Conservation (phyloP, 2,329 filamentous ascomycete species). For the Fusarium lyarnte region DNA sequence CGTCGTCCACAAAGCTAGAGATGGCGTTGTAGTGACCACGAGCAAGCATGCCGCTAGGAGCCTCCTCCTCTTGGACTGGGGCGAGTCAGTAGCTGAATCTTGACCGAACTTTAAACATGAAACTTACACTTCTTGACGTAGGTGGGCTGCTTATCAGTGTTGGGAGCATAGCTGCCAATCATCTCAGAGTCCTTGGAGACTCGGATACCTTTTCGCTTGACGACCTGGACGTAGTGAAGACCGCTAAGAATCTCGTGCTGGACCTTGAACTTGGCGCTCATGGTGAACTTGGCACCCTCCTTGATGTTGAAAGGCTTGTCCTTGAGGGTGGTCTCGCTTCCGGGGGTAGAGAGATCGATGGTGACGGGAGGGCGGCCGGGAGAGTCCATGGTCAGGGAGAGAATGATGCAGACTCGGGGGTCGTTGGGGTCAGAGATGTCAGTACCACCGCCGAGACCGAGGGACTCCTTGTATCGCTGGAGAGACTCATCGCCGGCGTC, state of each 20-base stretch:
- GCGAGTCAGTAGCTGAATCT: not conserved
- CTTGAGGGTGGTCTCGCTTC: constrained; percentile 81
- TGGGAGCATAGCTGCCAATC: constrained; percentile 96
- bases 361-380: constrained; percentile 84
- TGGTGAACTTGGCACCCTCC: constrained; percentile 92
- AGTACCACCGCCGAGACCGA: constrained; percentile 81
- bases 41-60: constrained; percentile 88
- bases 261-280: constrained; percentile 94
- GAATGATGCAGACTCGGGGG: constrained; percentile 90
- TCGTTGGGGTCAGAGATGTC: constrained; percentile 81
- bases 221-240: constrained; percentile 93
- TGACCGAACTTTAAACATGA: not conserved
- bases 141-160: constrained; percentile 83
- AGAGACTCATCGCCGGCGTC: constrained; percentile 87
- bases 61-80: constrained; percentile 88
- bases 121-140: constrained; percentile 92
- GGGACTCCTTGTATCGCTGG: constrained; percentile 96
- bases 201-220: constrained; percentile 87
- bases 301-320: constrained; percentile 97
- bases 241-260: constrained; percentile 97
- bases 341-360: constrained; percentile 83
- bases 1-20: constrained; percentile 94
- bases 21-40: constrained; percentile 90
- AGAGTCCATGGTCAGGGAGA: constrained; percentile 87
- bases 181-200: constrained; percentile 97